Evolutionary conservation across 148 eudicot genomes (phyloP), one percentile per base, ranked within the genome.

Genomic region (Amaranthus palmeri): DNA sequence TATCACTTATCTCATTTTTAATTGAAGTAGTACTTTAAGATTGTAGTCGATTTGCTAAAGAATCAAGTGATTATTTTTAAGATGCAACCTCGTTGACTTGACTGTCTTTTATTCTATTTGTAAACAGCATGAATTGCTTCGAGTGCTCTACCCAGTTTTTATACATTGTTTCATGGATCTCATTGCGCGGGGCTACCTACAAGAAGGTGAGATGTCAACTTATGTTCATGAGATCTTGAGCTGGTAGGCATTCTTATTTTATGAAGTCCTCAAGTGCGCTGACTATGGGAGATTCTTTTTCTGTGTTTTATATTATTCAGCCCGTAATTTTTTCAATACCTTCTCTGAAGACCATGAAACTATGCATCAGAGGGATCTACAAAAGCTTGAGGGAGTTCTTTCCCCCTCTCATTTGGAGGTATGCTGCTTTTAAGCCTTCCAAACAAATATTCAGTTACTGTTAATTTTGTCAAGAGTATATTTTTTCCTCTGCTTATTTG

Each of bases 331-430:
- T 76, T 95, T 91, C 75, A 88, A 80, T 78, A 88, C 83, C 69
- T 95, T 89, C 70, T 96, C 96, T 48, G 99, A 90, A 83, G 99
- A 95, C 75, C 99, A 95, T 78, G 97, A 95, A 76, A 77, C 86
- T 83, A 84, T 88, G 84, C 92, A 95, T 82, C 83, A 80, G 69
- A 87, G 97, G 64, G 99, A 95, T 83, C 90, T 95, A 68, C 96
- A 85, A 83, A 95, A 89, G 79, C 82, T 95, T 75, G 96, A 95
- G 88, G 97, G 99, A 52, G 99, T 95, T 72, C 96, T 95, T 65
- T 88, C 97, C 70, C 99, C 99, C 59, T 89, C 97, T 81, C 99
- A 95, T 83, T 87, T 95, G 82, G 88, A 95, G 98, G 98, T 93
- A 43, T 75, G 76, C 73, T 73, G 75, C 55, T 81, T 69, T 75